Evolutionary conservation across 345 rosid genomes (phyloP), one percentile per base, ranked within the genome.

Genomic region (Sisymbrium irio): DNA sequence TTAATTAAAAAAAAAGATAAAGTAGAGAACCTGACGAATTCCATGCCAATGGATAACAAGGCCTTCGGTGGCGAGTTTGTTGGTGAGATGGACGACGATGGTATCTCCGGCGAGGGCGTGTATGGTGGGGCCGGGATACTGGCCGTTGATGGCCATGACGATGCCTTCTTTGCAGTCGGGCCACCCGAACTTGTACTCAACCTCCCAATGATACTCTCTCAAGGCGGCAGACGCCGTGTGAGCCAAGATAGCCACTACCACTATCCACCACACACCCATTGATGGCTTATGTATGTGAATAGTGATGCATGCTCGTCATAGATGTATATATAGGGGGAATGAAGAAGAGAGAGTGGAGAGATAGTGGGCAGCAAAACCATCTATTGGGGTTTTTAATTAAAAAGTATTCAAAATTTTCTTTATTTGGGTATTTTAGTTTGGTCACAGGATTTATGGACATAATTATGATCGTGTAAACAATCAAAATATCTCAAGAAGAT

Each of bases 31-130:
- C 91, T 93, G 98, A 82, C 97, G 81, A 67, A 91, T 93, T 25
- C 96, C 98, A 78, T 93, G 98, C 98, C 98, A 93, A 75, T 93
- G 97, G 40, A 93, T 89, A 42, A 87, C 98, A 50, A 89, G 89
- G 1, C 96, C 96, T 50, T 93, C 96, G 0, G 98, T 89, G 47
- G 45, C 5, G 64, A 93, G 89, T 64, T 84, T 91, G 75, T 89
- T 93, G 4, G 85, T 87, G 67, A 93, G 89, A 8, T 87, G 78
- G 0, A 93, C 83, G 20, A 81, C 76, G 59, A 93, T 77, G 65
- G 78, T 82, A 51, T 93, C 96, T 18, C 97, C 93, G 7, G 86
- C 89, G 15, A 18, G 10, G 3, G 94, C 97, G 7, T 76, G 33
- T 33, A 93, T 84, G 27, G 92, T 91, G 17, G 97, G 98, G 15